A percentile compares a stretch with the other conserved stretches of the same genome.
phyloP scores from a whole-genome alignment of 257 asterid species.

The Nicotiana obtusifolia region DNA sequence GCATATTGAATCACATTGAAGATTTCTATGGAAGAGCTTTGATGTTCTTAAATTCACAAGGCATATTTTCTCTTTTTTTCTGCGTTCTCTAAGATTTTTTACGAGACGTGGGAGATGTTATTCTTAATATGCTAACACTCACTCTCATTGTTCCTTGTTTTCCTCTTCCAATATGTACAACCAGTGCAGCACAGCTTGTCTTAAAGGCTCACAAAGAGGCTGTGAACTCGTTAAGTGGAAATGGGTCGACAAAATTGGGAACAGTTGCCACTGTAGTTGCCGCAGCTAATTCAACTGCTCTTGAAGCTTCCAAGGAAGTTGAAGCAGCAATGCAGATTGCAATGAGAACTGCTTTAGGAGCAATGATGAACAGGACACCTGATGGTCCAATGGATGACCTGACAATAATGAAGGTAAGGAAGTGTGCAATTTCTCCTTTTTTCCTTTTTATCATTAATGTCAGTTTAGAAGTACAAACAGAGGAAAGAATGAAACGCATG shows the following conservation, averaged over 20 bases:
- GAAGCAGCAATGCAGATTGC: conserved; percentile 96
- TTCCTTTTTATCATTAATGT: background rate
- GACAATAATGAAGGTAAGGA: conserved; percentile 82
- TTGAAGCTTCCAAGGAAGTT: conserved; percentile 92
- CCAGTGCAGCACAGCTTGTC: conserved; percentile 92
- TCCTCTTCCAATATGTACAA: conserved; percentile 16
- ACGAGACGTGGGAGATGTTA: background rate
- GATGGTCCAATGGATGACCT: conserved; percentile 94
- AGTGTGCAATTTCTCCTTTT: background rate
- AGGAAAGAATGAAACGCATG: background rate
- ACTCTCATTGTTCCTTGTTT: conserved; percentile 9
- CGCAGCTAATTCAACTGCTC: conserved; percentile 95
- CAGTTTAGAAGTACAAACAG: background rate
- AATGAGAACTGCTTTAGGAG: conserved; percentile 88
- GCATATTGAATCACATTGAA: background rate
- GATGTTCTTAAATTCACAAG: background rate
- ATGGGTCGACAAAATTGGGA: conserved; percentile 85
- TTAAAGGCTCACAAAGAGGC: conserved; percentile 97
- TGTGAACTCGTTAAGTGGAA: conserved; percentile 92
- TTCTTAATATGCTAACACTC: background rate
- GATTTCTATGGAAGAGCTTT: background rate
- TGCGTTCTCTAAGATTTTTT: background rate
- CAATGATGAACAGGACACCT: conserved; percentile 58
- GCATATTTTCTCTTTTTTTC: background rate
- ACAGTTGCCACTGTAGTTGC: conserved; percentile 98